A percentile compares a stretch with the other conserved stretches of the same genome.
Evolutionary conservation across 495 filamentous ascomycete genomes (phyloP).

Genomic region (Penicillium cataractarum): DNA sequence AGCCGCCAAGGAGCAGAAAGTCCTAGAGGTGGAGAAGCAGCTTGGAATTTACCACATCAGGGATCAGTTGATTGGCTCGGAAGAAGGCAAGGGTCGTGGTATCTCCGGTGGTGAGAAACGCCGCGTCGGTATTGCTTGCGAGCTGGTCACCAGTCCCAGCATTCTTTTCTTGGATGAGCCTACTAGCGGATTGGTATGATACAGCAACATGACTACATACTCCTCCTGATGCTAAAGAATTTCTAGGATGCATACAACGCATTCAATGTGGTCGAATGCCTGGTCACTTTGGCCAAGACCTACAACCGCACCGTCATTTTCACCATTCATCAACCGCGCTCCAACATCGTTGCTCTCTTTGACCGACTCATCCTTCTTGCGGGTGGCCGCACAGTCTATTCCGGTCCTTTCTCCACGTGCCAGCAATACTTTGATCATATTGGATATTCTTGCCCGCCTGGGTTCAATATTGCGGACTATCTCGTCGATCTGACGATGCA

Average conservation of each 20-base stretch:
- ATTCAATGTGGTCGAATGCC: conserved; percentile 94
- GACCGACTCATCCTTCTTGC: conserved; percentile 91
- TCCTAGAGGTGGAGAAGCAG: conserved; percentile 91
- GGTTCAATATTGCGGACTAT: conserved; percentile 98
- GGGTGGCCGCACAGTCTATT: conserved; percentile 88
- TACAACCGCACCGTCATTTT: conserved; percentile 97
- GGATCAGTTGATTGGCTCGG: conserved; percentile 95
- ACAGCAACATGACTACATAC: not conserved
- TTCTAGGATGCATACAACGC: conserved; percentile 84
- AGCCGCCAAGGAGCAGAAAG: conserved; percentile 82
- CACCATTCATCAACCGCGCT: conserved; percentile 98
- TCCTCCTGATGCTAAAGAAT: not conserved
- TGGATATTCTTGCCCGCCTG: conserved; percentile 89
- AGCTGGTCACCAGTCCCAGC: conserved; percentile 94
- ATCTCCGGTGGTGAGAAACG: conserved; percentile 98
- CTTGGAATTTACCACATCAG: conserved; percentile 91
- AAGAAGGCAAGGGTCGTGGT: conserved; percentile 90
- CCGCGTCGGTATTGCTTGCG: conserved; percentile 94
- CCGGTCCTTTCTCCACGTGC: conserved; percentile 84
- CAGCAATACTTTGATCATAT: conserved; percentile 91
- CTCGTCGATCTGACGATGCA: conserved; percentile 98
- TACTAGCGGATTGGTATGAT: conserved; percentile 75
- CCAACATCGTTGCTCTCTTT: conserved; percentile 99
- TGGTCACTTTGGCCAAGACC: conserved; percentile 91
- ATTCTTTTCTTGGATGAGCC: conserved; percentile 98